A percentile compares a stretch with the other conserved stretches of the same genome.
Conservation (phyloP, 2,329 filamentous ascomycete species). For the Trichoderma sp. region DNA sequence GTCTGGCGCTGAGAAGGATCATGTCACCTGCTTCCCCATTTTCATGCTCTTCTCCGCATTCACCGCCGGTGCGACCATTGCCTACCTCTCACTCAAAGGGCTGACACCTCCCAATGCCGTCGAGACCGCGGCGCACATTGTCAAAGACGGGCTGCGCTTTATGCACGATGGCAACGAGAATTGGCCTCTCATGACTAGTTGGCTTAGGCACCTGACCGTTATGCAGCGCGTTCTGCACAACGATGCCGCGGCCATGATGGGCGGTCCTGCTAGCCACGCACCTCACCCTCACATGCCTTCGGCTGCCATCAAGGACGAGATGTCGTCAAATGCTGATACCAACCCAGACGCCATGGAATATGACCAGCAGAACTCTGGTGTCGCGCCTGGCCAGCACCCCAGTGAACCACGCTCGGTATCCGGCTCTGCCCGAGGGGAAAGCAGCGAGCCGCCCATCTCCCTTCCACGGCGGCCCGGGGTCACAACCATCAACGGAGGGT, state of each 20-base stretch:
- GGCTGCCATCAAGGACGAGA: conserved; percentile 52
- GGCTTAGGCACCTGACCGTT: conserved; percentile 59
- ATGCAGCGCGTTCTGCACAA: conserved; percentile 61
- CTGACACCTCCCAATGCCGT: conserved; percentile 55
- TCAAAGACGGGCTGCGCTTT: conserved; percentile 57
- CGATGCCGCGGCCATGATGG: conserved; percentile 41
- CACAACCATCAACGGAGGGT: conserved; percentile 55
- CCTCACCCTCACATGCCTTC: conserved; percentile 31
- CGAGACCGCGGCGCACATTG: conserved; percentile 57
- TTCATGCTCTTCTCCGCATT: conserved; percentile 64
- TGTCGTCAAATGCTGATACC: conserved; percentile 53
- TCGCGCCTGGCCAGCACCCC: conserved; percentile 29
- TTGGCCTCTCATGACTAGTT: conserved; percentile 59
- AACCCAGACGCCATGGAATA: conserved; percentile 59
- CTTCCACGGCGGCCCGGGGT: conserved; percentile 38
- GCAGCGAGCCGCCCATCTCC: conserved; percentile 52
- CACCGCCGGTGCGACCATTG: conserved; percentile 59
- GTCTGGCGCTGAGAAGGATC: conserved; percentile 55
- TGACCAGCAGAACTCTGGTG: conserved; percentile 41
- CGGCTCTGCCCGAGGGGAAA: conserved; percentile 47
- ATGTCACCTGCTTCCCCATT: conserved; percentile 59
- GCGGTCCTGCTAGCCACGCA: conserved; percentile 35
- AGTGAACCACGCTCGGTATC: conserved; percentile 38
- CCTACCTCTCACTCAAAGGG: conserved; percentile 61
- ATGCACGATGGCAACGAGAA: conserved; percentile 59